A percentile compares a stretch with the other conserved stretches of the same genome.
phyloP scores from a whole-genome alignment of 345 rosid species.

The Carallia pectinifolia region DNA sequence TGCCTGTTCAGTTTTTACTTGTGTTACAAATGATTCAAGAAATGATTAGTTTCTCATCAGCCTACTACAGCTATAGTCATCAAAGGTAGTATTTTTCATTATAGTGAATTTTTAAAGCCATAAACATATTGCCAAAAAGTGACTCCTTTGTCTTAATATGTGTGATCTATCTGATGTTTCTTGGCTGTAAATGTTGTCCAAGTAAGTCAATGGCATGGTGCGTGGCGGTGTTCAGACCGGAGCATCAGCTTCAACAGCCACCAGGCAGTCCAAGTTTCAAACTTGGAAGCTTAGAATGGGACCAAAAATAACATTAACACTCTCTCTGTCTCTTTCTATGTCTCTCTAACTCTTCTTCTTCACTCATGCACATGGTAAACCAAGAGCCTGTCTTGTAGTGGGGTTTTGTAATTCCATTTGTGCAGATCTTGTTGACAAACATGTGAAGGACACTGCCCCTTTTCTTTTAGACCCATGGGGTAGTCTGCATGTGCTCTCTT shows the following conservation, averaged over 20 bases:
- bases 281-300: conserved; percentile 32
- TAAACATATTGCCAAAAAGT: too few species aligned
- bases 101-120: too few species aligned
- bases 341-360: conserved; percentile 5
- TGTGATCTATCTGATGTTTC: background rate
- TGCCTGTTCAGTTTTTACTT: too few species aligned
- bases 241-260: background rate
- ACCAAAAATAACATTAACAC: background rate
- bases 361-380: conserved; percentile 5
- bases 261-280: conserved; percentile 36
- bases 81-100: too few species aligned
- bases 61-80: too few species aligned
- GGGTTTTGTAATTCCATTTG: conserved; percentile 3
- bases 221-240: background rate
- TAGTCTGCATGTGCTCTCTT: background rate
- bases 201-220: background rate
- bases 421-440: too few species aligned
- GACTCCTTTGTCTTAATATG: background rate
- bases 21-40: too few species aligned
- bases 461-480: background rate
- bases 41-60: too few species aligned
- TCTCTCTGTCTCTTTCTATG: background rate
- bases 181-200: background rate
- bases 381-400: too few species aligned
- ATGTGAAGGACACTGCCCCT: background rate